phyloP scores from a whole-genome alignment of 768 basidiomycete genomes.

The Russula ochroleuca region DNA sequence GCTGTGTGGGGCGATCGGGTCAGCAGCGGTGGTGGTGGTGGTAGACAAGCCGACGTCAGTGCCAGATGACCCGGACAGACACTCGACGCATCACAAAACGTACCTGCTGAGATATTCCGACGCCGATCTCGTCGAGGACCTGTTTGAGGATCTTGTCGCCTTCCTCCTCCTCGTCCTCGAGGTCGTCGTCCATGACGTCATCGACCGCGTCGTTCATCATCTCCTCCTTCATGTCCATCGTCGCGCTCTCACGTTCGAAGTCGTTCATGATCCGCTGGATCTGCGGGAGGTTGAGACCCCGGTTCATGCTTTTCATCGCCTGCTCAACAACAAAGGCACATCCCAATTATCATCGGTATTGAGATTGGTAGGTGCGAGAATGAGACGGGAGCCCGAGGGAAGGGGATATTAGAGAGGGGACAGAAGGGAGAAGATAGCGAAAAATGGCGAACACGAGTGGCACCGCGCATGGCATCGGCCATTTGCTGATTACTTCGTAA shows the following conservation, averaged over 20 bases:
- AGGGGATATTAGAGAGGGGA: no score
- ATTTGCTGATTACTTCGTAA: constrained; percentile 97
- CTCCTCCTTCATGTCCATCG: constrained; percentile 99
- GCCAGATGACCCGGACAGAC: background rate
- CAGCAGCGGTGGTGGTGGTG: background rate
- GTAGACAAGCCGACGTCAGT: constrained; percentile 9
- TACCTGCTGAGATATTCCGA: constrained; percentile 83
- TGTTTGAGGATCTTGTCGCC: constrained; percentile 93
- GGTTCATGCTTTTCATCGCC: constrained; percentile 99
- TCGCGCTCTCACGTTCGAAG: constrained; percentile 94
- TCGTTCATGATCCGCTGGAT: constrained; percentile 98
- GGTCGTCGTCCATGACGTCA: constrained; percentile 91
- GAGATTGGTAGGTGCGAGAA: background rate
- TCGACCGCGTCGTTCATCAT: constrained; percentile 99
- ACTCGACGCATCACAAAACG: constrained; percentile 38
- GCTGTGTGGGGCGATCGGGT: constrained; percentile 42
- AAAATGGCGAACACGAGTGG: constrained; percentile 71
- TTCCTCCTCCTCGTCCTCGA: constrained; percentile 93
- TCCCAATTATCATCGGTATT: background rate
- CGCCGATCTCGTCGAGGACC: constrained; percentile 96
- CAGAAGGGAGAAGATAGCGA: background rate
- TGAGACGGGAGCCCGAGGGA: background rate
- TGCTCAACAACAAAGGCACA: constrained; percentile 33
- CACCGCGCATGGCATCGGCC: constrained; percentile 99
- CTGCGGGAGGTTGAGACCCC: constrained; percentile 88